A percentile compares a stretch with the other conserved stretches of the same genome.
Conservation (phyloP, 2,329 filamentous ascomycete species). For the Venturia nashicola region DNA sequence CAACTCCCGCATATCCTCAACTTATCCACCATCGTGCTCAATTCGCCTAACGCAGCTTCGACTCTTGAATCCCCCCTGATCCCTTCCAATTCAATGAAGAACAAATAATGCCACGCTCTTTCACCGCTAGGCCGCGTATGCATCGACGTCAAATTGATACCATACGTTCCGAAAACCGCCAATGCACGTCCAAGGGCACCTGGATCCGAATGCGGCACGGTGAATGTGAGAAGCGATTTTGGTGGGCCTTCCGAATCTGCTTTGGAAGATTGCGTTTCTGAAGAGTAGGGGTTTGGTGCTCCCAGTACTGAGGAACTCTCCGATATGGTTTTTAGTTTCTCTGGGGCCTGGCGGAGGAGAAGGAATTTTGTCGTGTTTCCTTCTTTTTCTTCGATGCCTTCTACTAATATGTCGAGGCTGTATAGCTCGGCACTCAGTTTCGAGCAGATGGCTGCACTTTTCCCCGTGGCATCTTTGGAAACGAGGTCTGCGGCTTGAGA, state of each 20-base stretch:
- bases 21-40: slow-evolving; percentile 45
- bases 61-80: slow-evolving; percentile 47
- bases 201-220: slow-evolving; percentile 56
- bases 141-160: slow-evolving; percentile 80
- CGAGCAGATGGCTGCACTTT: slow-evolving; percentile 67
- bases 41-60: slow-evolving; percentile 44
- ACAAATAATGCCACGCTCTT: slow-evolving; percentile 78
- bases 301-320: not conserved
- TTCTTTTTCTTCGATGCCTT: slow-evolving; percentile 57
- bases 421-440: slow-evolving; percentile 58
- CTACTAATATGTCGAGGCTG: slow-evolving; percentile 55
- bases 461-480: slow-evolving; percentile 47
- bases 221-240: slow-evolving; percentile 64
- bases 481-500: slow-evolving; percentile 69
- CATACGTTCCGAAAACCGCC: slow-evolving; percentile 59
- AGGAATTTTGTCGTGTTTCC: slow-evolving; percentile 76
- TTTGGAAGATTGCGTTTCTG: slow-evolving; percentile 1
- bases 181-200: slow-evolving; percentile 77
- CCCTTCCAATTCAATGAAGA: slow-evolving; percentile 83
- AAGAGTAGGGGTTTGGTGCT: slow-evolving; percentile 7
- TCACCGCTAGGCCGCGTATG: slow-evolving; percentile 70
- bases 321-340: not conserved
- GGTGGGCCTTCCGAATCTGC: slow-evolving; percentile 33
- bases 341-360: slow-evolving; percentile 36
- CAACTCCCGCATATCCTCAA: slow-evolving; percentile 63